Conservation (phyloP, 2,329 filamentous ascomycete genomes). For the Huntiella abstrusa region DNA sequence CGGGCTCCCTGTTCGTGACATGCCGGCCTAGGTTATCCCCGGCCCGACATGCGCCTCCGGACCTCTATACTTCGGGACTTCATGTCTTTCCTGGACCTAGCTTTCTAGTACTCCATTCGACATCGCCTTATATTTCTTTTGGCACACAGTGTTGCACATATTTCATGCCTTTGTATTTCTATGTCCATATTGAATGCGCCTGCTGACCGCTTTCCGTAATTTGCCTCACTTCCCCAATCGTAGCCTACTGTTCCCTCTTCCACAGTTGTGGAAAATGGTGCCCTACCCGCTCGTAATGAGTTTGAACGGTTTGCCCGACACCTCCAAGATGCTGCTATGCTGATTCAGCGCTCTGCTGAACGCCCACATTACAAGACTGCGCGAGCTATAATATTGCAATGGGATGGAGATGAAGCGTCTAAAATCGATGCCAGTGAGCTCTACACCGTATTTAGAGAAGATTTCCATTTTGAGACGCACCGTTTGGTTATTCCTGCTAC, state of each 20-base stretch:
- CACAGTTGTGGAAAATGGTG: slow-evolving; percentile 7
- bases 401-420: slow-evolving; percentile 39
- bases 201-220: slow-evolving; percentile 1
- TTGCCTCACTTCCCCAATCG: neutral
- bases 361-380: slow-evolving; percentile 37
- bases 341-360: slow-evolving; percentile 45
- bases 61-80: too few species aligned
- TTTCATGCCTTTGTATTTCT: too few species aligned
- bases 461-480: slow-evolving; percentile 42
- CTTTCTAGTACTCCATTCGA: too few species aligned
- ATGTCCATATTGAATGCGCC: neutral
- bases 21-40: too few species aligned
- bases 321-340: slow-evolving; percentile 48
- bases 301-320: slow-evolving; percentile 50
- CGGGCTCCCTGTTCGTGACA: too few species aligned
- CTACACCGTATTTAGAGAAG: slow-evolving; percentile 37
- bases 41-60: too few species aligned
- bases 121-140: too few species aligned
- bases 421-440: slow-evolving; percentile 35
- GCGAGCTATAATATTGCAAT: slow-evolving; percentile 40
- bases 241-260: slow-evolving; percentile 4
- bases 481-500: slow-evolving; percentile 42
- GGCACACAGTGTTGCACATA: too few species aligned
- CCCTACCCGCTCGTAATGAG: slow-evolving; percentile 27
- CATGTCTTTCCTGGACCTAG: too few species aligned